phyloP scores from a whole-genome alignment of 225 moss, liverwort and hornwort genomes.

The Thuidium tamariscinum region DNA sequence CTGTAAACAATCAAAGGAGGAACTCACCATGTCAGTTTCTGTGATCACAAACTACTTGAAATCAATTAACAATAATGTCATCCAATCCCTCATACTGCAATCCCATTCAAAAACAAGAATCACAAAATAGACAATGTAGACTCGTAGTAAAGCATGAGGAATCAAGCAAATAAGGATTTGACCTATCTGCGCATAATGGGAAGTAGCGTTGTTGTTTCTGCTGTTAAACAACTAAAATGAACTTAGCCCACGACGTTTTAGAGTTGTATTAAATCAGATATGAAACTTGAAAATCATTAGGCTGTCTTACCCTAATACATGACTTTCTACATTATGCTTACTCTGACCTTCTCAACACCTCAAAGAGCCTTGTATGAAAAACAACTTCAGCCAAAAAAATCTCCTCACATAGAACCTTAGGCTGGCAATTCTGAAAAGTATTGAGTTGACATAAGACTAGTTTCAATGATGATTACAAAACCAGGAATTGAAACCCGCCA shows the following conservation, averaged over 20 bases:
- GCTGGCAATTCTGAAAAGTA: not conserved
- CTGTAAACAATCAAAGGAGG: conserved; percentile 6
- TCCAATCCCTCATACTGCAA: not conserved
- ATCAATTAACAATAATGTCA: not conserved
- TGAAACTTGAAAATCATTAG: not conserved
- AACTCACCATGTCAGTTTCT: not conserved
- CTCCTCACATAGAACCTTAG: not conserved
- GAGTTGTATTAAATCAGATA: not conserved
- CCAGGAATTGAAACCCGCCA: not conserved
- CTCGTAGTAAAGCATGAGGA: not conserved
- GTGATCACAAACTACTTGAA: not conserved
- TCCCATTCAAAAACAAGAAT: not conserved
- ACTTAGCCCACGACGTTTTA: not conserved
- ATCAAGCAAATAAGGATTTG: not conserved
- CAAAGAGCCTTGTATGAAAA: not conserved
- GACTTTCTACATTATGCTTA: not conserved
- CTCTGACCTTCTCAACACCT: not conserved
- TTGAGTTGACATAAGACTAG: not conserved
- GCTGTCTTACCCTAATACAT: not conserved
- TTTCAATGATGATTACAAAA: not conserved
- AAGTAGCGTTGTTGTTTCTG: not conserved
- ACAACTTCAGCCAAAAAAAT: not conserved
- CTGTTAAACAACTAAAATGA: not conserved
- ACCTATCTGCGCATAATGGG: not conserved
- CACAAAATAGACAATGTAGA: not conserved